A percentile compares a stretch with the other conserved stretches of the same genome.
Evolutionary conservation across 2,329 filamentous ascomycete species (phyloP).

Genomic region (Epichloe sibirici): DNA sequence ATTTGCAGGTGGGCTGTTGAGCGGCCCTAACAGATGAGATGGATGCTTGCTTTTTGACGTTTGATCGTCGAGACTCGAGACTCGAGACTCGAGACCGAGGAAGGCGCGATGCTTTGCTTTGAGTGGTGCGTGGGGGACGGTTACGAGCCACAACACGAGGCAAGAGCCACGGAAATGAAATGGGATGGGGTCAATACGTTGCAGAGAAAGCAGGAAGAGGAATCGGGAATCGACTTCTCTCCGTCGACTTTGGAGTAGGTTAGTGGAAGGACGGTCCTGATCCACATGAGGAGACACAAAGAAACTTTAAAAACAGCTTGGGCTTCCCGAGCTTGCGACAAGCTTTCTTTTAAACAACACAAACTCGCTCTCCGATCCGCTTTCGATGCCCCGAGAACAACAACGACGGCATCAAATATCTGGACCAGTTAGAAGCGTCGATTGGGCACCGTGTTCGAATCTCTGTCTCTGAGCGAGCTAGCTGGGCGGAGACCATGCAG

Average conservation of each 20-base stretch:
- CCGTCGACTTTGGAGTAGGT: too few relatives aligned
- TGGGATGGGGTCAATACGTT: not conserved
- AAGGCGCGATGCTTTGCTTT: not conserved
- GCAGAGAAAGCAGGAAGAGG: too few relatives aligned
- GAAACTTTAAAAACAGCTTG: not conserved
- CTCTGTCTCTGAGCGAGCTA: constrained; percentile 7
- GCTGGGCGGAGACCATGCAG: too few relatives aligned
- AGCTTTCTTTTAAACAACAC: constrained; percentile 1
- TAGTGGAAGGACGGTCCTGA: not conserved
- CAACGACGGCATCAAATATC: not conserved
- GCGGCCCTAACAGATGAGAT: not conserved
- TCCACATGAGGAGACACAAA: not conserved
- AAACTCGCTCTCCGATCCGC: constrained; percentile 3
- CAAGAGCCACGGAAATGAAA: not conserved
- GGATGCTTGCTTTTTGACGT: not conserved
- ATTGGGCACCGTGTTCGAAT: constrained; percentile 9
- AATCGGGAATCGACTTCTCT: too few relatives aligned
- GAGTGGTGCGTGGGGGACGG: not conserved
- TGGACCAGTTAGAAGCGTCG: constrained; percentile 10
- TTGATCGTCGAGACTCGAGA: not conserved
- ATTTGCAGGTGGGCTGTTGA: not conserved
- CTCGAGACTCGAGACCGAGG: not conserved
- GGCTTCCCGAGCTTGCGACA: not conserved
- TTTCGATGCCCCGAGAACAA: constrained; percentile 8
- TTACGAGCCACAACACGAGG: not conserved